Evolutionary conservation across 1,284 basidiomycete species (phyloP), one percentile per base, ranked within the genome.

Genomic region (Ustilago shanxiensis): DNA sequence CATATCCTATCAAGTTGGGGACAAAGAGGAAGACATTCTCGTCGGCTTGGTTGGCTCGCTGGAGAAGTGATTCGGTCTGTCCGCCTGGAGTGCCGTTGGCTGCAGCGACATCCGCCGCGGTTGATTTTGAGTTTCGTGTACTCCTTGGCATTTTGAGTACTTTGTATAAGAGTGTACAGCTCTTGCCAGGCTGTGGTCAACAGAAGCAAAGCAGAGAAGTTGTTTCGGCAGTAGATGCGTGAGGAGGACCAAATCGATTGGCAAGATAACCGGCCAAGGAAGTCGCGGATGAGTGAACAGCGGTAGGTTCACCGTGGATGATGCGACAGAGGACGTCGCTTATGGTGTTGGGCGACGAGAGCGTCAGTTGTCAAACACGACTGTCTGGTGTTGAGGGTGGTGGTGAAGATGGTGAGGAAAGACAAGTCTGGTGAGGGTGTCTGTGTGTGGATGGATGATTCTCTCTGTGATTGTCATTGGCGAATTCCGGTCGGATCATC

Each of bases 1-100:
- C 89, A 87, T 99, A 99, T 67, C 83, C 95, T 87, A 99, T 98
- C 84, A 99, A 89, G 87, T 99, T 99, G 61, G 96, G 95, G 24
- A 95, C 90, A 88, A 98, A 99, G 74, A 98, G 76, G 41, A 85
- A 85, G 29, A 85, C 81, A 52, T 85, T 84, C 60, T 84, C 83
- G 49, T 80, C 66, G 6, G 79, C 76, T 49, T 69, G 61, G 52
- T 79, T 79, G 28, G 77, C 80, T 22, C 57, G 33, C 22, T 67
- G 59, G 47, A 77, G 52, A 3, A 77, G 66, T 50, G 69, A 62
- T 26, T 77, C 61, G 6, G 69, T 54, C 31, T 69, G 49, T 50
- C 65, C 74, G 44, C 44, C 53, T 13, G 62, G 22, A 9, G 55
- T 37, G 51, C 66, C 74, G 39, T 69, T 69, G 39, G 65, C 47